Evolutionary conservation across 169 alveolate species (phyloP).

Genomic region (Perkinsus olseni): DNA sequence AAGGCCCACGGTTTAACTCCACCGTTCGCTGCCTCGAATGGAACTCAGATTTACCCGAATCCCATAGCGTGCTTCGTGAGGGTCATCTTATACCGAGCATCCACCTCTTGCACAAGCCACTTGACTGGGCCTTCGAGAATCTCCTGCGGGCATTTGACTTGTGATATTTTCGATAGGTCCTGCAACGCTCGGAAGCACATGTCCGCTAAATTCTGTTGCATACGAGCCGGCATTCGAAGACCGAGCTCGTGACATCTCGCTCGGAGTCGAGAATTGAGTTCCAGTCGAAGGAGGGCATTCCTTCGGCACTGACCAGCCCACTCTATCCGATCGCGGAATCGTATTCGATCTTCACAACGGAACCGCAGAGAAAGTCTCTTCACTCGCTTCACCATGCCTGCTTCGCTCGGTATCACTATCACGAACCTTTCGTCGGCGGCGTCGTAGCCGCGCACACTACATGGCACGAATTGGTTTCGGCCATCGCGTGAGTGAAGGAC

Average conservation of each 20-base stretch:
- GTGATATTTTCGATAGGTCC: neutral
- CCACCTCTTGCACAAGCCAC: neutral
- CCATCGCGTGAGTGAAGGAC: no score
- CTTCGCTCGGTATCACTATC: neutral
- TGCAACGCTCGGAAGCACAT: neutral
- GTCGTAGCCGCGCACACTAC: no score
- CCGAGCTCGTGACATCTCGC: neutral
- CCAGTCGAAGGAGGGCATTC: neutral
- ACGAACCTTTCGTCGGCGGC: neutral
- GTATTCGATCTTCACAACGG: neutral
- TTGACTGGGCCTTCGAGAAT: neutral
- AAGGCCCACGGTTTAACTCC: neutral
- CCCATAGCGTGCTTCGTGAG: neutral
- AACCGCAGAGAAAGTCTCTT: neutral
- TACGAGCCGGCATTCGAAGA: neutral
- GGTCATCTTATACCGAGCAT: neutral
- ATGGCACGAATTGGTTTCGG: no score
- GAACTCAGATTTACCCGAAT: neutral
- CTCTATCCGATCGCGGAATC: neutral
- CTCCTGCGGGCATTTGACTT: neutral
- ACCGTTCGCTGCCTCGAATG: neutral
- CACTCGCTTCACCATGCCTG: neutral
- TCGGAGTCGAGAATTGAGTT: neutral
- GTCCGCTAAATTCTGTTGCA: neutral
- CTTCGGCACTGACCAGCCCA: neutral